Percentiles rank a stretch among this genome's conserved stretches.
Evolutionary conservation across 1,139 yeast genomes (phyloP).

Genomic region (Kluyveromyces marxianus): DNA sequence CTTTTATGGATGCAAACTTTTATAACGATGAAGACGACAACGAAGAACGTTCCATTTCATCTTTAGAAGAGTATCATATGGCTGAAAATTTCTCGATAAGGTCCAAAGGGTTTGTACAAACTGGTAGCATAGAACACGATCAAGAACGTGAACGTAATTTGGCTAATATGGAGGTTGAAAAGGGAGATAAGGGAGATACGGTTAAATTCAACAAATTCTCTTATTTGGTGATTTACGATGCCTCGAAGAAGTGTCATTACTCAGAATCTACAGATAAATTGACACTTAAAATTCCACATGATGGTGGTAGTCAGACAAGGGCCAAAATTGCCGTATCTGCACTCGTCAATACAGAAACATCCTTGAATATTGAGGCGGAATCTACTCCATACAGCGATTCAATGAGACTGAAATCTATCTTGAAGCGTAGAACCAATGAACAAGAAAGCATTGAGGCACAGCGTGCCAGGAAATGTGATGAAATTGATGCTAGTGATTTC

Average conservation of each 20-base stretch:
- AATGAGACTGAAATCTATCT: constrained; percentile 14
- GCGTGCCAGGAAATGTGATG: constrained; percentile 22
- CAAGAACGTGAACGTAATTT: background rate
- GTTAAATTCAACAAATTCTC: constrained; percentile 23
- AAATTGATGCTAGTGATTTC: constrained; percentile 19
- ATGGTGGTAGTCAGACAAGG: background rate
- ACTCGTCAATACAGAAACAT: background rate
- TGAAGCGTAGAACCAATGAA: constrained; percentile 18
- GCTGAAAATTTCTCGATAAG: too few relatives aligned
- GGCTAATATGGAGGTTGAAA: background rate
- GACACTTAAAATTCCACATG: constrained; percentile 3
- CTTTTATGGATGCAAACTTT: constrained; percentile 17
- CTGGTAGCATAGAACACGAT: background rate
- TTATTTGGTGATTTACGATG: constrained; percentile 20
- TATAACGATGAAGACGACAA: constrained; percentile 11
- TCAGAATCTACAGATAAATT: constrained; percentile 5
- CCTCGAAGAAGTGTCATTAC: constrained; percentile 11
- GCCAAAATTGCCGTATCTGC: too few relatives aligned
- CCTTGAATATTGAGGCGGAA: background rate
- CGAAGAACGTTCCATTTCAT: too few relatives aligned
- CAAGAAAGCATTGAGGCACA: constrained; percentile 17
- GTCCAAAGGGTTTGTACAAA: too few relatives aligned
- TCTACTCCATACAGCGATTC: background rate
- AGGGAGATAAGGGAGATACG: constrained; percentile 9
- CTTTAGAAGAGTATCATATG: too few relatives aligned